phyloP scores from a whole-genome alignment of 495 filamentous ascomycete species.

The Tuber indicum region DNA sequence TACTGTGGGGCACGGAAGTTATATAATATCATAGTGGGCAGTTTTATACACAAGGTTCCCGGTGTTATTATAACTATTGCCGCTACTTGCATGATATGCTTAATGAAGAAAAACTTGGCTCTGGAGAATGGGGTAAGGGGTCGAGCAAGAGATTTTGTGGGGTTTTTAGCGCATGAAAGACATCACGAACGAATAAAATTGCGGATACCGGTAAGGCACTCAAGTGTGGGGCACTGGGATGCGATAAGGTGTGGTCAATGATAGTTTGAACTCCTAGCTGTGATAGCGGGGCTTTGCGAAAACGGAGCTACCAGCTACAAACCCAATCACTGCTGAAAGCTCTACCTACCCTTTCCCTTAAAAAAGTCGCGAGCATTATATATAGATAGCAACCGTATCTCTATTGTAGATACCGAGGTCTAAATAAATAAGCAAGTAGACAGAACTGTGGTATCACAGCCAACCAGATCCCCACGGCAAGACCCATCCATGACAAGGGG shows the following conservation, averaged over 20 bases:
- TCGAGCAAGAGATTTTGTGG: not conserved
- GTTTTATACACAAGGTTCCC: not conserved
- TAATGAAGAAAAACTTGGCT: not conserved
- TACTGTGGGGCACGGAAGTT: not conserved
- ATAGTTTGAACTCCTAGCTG: not conserved
- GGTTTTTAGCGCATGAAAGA: not conserved
- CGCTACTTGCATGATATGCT: not conserved
- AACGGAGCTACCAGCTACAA: not conserved
- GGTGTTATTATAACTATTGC: not conserved
- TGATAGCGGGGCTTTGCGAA: not conserved
- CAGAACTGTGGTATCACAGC: not conserved
- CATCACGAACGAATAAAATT: not conserved
- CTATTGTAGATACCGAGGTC: not conserved
- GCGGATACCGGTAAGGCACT: not conserved
- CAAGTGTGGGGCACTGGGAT: not conserved
- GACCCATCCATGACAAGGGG: not conserved
- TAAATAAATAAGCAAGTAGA: not conserved
- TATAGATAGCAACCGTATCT: not conserved
- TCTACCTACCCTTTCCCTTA: not conserved
- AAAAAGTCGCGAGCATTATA: not conserved
- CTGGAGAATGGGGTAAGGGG: not conserved
- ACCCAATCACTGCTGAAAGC: not conserved
- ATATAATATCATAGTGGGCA: not conserved
- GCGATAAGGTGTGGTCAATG: not conserved
- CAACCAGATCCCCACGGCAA: not conserved